Conservation (phyloP, 2,329 filamentous ascomycete genomes). For the Epichloe brachyelytri region DNA sequence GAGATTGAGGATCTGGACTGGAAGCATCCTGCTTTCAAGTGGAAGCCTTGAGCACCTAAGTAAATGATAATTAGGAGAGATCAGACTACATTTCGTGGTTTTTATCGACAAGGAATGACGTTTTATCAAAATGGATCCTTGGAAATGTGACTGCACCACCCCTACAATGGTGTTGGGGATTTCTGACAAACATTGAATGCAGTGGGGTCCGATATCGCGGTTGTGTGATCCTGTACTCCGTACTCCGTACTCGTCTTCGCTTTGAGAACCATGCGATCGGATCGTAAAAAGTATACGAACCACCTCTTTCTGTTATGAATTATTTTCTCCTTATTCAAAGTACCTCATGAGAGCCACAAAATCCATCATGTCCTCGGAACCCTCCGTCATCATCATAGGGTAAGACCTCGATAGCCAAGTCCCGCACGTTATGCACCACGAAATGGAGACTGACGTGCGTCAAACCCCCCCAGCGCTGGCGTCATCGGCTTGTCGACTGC, state of each 20-base stretch:
- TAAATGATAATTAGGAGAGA: neutral
- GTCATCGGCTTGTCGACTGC: constrained; percentile 39
- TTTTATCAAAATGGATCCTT: too few relatives aligned
- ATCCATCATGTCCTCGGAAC: neutral
- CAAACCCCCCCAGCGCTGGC: constrained; percentile 28
- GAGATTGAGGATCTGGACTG: constrained; percentile 51
- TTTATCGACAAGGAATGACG: too few relatives aligned
- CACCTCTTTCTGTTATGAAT: neutral
- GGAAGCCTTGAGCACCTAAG: constrained; percentile 23
- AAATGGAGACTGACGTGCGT: neutral
- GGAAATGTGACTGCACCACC: too few relatives aligned
- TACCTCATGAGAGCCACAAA: neutral
- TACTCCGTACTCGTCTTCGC: neutral
- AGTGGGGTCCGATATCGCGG: too few relatives aligned
- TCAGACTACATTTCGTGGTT: too few relatives aligned
- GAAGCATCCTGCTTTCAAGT: constrained; percentile 52
- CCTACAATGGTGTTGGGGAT: too few relatives aligned
- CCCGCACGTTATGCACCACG: too few relatives aligned
- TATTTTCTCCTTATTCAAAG: neutral
- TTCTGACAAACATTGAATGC: too few relatives aligned
- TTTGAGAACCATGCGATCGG: neutral
- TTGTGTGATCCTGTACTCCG: neutral
- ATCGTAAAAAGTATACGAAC: neutral
- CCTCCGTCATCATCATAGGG: constrained; percentile 7
- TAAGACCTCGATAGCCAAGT: neutral